Evolutionary conservation across 1,284 basidiomycete species (phyloP).

Genomic region (Spongispora temasekensis): DNA sequence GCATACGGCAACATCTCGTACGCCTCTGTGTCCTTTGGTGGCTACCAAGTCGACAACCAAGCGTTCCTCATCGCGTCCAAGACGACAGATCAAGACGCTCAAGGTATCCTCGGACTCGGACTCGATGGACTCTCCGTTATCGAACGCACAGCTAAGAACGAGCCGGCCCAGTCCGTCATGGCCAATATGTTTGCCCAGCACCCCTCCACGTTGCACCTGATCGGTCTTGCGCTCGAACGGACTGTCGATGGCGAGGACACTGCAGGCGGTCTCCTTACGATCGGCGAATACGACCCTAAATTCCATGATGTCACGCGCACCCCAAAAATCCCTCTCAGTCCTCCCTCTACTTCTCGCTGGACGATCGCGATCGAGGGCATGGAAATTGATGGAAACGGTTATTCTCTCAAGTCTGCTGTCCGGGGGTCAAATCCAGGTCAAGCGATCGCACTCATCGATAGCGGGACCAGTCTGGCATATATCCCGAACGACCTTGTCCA

Average conservation of each 20-base stretch:
- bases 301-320: conserved; percentile 36
- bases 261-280: conserved; percentile 41
- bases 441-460: conserved; percentile 43
- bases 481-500: conserved; percentile 37
- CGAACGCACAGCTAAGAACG: conserved; percentile 18
- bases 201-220: conserved; percentile 38
- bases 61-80: conserved; percentile 28
- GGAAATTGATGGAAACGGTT: conserved; percentile 30
- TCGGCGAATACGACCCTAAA: conserved; percentile 45
- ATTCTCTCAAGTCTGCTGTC: conserved; percentile 31
- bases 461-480: conserved; percentile 42
- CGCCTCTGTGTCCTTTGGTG: conserved; percentile 24
- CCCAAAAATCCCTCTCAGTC: conserved; percentile 38
- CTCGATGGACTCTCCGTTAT: conserved; percentile 27
- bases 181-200: conserved; percentile 45
- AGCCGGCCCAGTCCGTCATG: conserved; percentile 21
- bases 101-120: conserved; percentile 32
- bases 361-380: conserved; percentile 42
- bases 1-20: conserved; percentile 28
- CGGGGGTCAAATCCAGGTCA: conserved; percentile 33
- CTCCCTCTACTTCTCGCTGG: conserved; percentile 40
- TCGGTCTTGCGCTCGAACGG: conserved; percentile 46
- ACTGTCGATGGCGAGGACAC: conserved; percentile 40
- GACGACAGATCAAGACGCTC: conserved; percentile 10
- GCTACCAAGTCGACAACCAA: conserved; percentile 26